Evolutionary conservation across 2,329 filamentous ascomycete species (phyloP), one percentile per base, ranked within the genome.

Genomic region (Neophaeococcomyces mojaviensis): DNA sequence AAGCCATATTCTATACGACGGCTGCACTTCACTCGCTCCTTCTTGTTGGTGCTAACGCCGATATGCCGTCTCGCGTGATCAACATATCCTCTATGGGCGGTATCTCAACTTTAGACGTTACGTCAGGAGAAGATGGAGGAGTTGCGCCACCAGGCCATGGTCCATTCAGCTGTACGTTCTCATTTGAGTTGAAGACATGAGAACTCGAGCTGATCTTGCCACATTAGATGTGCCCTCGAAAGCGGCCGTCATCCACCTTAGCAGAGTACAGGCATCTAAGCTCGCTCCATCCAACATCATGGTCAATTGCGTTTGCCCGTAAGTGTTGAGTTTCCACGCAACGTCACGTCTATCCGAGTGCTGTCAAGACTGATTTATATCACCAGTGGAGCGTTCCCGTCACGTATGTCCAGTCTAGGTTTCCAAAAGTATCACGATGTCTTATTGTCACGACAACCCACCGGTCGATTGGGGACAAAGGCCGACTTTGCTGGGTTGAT

Each of bases 141-240:
- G 61, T 79, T 30, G 65, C 71, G 16, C 71, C 72, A 38, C 74
- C 75, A 9, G 68, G 71, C 2, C 58, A 69, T 39, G 73, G 74
- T 47, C 75, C 72, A 1, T 76, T 70, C 57, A 69, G 68, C 46
- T 76, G n/a, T n/a, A n/a, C n/a, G n/a, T n/a, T n/a, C n/a, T n/a
- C n/a, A n/a, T n/a, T n/a, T n/a, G n/a, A n/a, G n/a, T n/a, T n/a
- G n/a, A n/a, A n/a, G n/a, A n/a, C n/a, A n/a, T n/a, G n/a, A n/a
- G n/a, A n/a, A n/a, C n/a, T n/a, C n/a, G n/a, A n/a, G n/a, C n/a
- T n/a, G n/a, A n/a, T n/a, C n/a, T n/a, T n/a, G n/a, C n/a, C n/a
- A n/a, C n/a, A n/a, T n/a, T n/a, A n/a, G n/a, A 76, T 52, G 73
- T 72, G 40, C 70, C 72, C 2, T 71, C 70, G 44, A 76, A 76